Evolutionary conservation across 176 grass and related monocot species (phyloP).

Genomic region (Aegilops sharonensis): DNA sequence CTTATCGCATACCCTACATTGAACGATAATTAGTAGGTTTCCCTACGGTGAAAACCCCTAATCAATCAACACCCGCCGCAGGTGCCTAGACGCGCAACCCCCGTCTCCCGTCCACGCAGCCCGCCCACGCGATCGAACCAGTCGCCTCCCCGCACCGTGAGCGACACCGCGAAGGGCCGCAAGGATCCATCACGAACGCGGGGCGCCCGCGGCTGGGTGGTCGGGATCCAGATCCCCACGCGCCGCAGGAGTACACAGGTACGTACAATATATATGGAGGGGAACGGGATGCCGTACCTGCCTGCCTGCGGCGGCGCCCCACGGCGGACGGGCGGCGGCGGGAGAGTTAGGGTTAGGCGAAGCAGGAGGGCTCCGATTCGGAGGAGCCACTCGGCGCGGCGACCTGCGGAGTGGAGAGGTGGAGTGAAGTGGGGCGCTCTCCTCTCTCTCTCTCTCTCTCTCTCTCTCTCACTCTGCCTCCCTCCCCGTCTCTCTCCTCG

Average conservation of each 20-base stretch:
- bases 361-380: not conserved
- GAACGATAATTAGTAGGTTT: not conserved
- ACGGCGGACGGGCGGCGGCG: not conserved
- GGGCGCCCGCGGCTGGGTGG: not conserved
- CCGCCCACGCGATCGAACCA: not conserved
- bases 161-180: not conserved
- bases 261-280: not conserved
- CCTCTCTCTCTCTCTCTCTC: not conserved
- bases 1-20: not conserved
- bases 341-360: not conserved
- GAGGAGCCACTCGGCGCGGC: not conserved
- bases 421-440: slow-evolving; percentile 17
- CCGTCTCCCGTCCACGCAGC: not conserved
- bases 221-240: slow-evolving; percentile 17
- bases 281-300: not conserved
- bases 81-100: not conserved
- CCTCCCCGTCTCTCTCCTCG: not conserved
- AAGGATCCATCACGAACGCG: not conserved
- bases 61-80: not conserved
- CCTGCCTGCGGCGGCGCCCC: not conserved
- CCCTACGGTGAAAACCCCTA: not conserved
- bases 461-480: not conserved
- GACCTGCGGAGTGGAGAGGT: slow-evolving; percentile 3
- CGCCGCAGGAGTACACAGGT: not conserved
- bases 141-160: not conserved